Evolutionary conservation across 176 grass and related monocot species (phyloP).

Genomic region (Rhynchospora tenuis): DNA sequence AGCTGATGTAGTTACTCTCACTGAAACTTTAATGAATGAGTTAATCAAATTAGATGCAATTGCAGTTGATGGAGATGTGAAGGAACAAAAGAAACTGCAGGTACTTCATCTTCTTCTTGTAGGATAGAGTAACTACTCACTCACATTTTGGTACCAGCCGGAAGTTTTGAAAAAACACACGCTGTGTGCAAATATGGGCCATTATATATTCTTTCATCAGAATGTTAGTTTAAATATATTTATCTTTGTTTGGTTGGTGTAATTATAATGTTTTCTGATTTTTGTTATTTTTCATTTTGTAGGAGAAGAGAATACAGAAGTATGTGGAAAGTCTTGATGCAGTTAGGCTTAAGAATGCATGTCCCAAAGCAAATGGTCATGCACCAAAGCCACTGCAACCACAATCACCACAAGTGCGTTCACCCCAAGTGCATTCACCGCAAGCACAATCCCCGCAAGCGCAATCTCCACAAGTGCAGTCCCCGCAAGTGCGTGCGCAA

Average conservation of each 20-base stretch:
- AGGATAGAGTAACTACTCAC: too few species aligned
- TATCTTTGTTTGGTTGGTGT: not conserved
- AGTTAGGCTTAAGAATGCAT: constrained; percentile 54
- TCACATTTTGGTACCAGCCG: too few species aligned
- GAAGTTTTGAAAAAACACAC: too few species aligned
- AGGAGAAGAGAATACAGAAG: constrained; percentile 94
- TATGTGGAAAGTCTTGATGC: constrained; percentile 73
- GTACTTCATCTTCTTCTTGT: constrained; percentile 24
- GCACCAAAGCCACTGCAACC: constrained; percentile 30
- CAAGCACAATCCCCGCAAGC: not conserved
- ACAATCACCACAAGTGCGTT: not conserved
- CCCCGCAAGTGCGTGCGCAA: not conserved
- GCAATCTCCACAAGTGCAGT: constrained; percentile 1
- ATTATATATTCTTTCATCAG: not conserved
- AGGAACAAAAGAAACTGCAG: constrained; percentile 64
- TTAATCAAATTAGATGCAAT: constrained; percentile 81
- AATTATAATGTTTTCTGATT: not conserved
- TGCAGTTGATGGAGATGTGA: constrained; percentile 82
- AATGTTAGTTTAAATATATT: not conserved
- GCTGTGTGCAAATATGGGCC: not conserved
- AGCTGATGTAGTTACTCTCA: constrained; percentile 62
- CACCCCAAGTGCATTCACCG: not conserved
- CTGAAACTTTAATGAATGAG: constrained; percentile 85
- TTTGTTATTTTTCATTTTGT: not conserved
- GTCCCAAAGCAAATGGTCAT: constrained; percentile 28